Evolutionary conservation across 805 yeast species (phyloP).

Genomic region (Cyberlindnera nakhonratchasimensis): DNA sequence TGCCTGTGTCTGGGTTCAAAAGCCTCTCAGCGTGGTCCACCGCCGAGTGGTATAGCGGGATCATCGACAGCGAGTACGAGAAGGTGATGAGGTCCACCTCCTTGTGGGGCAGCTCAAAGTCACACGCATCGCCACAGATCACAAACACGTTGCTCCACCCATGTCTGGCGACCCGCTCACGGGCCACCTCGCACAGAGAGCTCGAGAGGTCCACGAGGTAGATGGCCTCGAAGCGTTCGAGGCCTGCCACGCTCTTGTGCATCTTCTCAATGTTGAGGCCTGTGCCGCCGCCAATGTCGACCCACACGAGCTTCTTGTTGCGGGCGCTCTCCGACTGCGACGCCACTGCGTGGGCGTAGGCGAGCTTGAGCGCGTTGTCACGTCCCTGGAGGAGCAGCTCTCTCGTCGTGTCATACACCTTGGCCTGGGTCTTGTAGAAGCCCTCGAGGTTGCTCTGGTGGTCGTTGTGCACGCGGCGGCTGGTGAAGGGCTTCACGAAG

Average conservation of each 20-base stretch:
- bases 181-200: constrained; percentile 71
- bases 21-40: constrained; percentile 59
- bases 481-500: constrained; percentile 33
- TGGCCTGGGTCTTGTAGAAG: constrained; percentile 75
- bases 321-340: constrained; percentile 26
- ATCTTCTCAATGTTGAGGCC: constrained; percentile 78
- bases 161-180: constrained; percentile 45
- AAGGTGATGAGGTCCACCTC: constrained; percentile 73
- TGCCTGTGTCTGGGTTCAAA: constrained; percentile 52
- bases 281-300: constrained; percentile 85
- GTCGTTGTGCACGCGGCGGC: constrained; percentile 25
- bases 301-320: constrained; percentile 55
- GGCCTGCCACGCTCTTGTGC: constrained; percentile 44
- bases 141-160: constrained; percentile 63
- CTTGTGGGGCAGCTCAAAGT: constrained; percentile 49
- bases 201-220: constrained; percentile 76
- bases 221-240: constrained; percentile 54
- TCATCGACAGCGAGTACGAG: constrained; percentile 81
- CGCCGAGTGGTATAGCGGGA: constrained; percentile 77
- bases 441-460: constrained; percentile 44
- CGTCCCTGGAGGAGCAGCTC: constrained; percentile 66
- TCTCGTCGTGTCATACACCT: constrained; percentile 72
- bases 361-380: constrained; percentile 56
- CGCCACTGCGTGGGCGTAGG: constrained; percentile 49
- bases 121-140: constrained; percentile 71